phyloP scores from a whole-genome alignment of 352 stramenopile genomes.

The Nothophytophthora sp. region DNA sequence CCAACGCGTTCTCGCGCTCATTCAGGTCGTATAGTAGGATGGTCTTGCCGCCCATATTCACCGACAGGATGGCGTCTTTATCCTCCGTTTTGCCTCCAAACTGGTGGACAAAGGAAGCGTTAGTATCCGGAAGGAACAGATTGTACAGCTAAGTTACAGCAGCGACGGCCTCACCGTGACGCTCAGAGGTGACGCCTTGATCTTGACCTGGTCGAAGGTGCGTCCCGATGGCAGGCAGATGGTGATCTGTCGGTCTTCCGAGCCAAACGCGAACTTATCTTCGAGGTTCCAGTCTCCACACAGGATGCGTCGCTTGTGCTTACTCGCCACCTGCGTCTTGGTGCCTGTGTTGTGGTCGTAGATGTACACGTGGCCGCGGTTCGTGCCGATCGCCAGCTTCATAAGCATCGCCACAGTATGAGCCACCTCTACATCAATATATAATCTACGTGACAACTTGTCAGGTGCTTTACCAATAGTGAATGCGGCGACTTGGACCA shows the following conservation, averaged over 20 bases:
- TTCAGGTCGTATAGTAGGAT: conserved; percentile 90
- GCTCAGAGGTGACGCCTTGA: conserved; percentile 68
- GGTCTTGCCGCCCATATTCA: conserved; percentile 91
- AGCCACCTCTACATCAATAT: conserved; percentile 10
- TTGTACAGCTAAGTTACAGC: background rate
- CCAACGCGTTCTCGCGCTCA: conserved; percentile 88
- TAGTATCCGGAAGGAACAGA: background rate
- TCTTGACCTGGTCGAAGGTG: conserved; percentile 79
- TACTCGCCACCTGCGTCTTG: conserved; percentile 60
- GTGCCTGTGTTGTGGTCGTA: conserved; percentile 64
- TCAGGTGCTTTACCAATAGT: conserved; percentile 36
- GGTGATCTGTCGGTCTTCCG: conserved; percentile 77
- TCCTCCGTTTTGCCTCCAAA: conserved; percentile 76
- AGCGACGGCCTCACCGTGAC: conserved; percentile 38
- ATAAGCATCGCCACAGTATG: conserved; percentile 11
- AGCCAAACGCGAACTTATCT: conserved; percentile 83
- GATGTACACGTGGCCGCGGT: conserved; percentile 74
- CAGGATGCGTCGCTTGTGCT: conserved; percentile 79
- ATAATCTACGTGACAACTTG: background rate
- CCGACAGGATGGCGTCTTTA: conserved; percentile 78
- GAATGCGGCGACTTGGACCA: conserved; percentile 75
- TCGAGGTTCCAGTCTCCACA: conserved; percentile 82
- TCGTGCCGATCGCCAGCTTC: conserved; percentile 71
- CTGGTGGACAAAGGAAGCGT: conserved; percentile 17
- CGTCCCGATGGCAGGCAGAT: conserved; percentile 65